Base-by-base conservation (phyloP, 2,329 filamentous ascomycete species). In the Metarhizium robertsii region DNA sequence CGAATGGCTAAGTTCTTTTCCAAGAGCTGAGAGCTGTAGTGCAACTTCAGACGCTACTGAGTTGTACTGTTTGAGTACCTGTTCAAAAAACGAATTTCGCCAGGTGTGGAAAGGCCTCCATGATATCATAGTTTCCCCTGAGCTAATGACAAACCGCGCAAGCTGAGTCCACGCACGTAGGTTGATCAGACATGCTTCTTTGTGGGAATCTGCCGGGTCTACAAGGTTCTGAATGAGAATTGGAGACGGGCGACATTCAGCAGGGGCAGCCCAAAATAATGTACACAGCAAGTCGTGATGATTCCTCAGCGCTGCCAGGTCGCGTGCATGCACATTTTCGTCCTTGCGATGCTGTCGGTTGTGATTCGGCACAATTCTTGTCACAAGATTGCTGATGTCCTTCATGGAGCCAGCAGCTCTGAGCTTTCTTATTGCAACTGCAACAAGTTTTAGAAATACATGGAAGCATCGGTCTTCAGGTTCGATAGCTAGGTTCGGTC, bases 221-320 rank as follows among this genome's bases (percentile, higher is more conserved):
- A 88, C 81, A 2, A 88, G 73, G 54, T 79, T 75, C 64, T 85
- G 79, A 11, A 87, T 76, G 20, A 81, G 70, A 54, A 76, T 73
- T 1, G 79, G 68, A 6, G 72, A 72, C 4, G 80, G 82, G 7
- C 83, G 76, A 51, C 81, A 62, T 2, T 78, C 75, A 2, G 73
- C 64, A 8, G 84, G 83, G 2, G 80, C 75, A 6, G 79, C 80
- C 83, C 83, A 88, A 64, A 81, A 87, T 4, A 88, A 71, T 0
- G 83, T 85, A 60, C 80, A 83, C 3, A 88, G 72, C 46, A 88
- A 76, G 65, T 88, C 84, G 57, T 87, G 84, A 57, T 88, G 85
- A 58, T 88, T 88, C 56, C 84, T 74, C 47, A 88, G 69, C 5
- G 83, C 82, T 4, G 82, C 81, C 49, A 87, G 72, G 51, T 88